Percentiles rank a stretch among this genome's conserved stretches.
Evolutionary conservation across 805 yeast species (phyloP).

Genomic region (Myxozyma monticola): DNA sequence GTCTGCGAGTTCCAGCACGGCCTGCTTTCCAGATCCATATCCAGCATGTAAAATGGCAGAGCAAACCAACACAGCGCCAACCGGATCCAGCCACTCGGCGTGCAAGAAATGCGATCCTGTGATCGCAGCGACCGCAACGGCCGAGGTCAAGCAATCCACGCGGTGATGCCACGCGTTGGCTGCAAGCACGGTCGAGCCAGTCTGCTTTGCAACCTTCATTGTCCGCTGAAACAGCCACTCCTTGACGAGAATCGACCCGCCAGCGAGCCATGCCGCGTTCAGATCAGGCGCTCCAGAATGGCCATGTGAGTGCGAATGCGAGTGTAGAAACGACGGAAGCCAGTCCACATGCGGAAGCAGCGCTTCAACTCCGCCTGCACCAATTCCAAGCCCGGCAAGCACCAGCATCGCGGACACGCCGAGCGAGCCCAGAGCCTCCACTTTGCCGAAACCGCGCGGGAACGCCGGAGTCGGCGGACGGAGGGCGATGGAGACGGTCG

Average conservation of each 20-base stretch:
- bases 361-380: slow-evolving; percentile 57
- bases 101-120: slow-evolving; percentile 78
- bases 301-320: slow-evolving; percentile 51
- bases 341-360: slow-evolving; percentile 11
- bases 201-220: slow-evolving; percentile 68
- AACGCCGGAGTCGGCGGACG: slow-evolving; percentile 58
- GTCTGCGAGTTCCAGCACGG: slow-evolving; percentile 78
- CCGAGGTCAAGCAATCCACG: slow-evolving; percentile 87
- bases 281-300: slow-evolving; percentile 57
- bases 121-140: slow-evolving; percentile 86
- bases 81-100: slow-evolving; percentile 82
- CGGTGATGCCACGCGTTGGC: slow-evolving; percentile 99
- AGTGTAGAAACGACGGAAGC: neutral
- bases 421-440: slow-evolving; percentile 88
- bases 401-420: slow-evolving; percentile 81
- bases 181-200: slow-evolving; percentile 83
- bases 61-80: slow-evolving; percentile 89
- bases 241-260: slow-evolving; percentile 80
- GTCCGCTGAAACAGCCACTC: slow-evolving; percentile 88
- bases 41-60: slow-evolving; percentile 83
- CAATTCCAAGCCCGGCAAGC: slow-evolving; percentile 87
- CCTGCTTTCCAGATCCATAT: slow-evolving; percentile 63
- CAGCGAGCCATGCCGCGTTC: slow-evolving; percentile 96
- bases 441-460: slow-evolving; percentile 89
- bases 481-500: slow-evolving; percentile 77